phyloP scores from a whole-genome alignment of 225 moss, liverwort and hornwort species.

The Polytrichum commune region DNA sequence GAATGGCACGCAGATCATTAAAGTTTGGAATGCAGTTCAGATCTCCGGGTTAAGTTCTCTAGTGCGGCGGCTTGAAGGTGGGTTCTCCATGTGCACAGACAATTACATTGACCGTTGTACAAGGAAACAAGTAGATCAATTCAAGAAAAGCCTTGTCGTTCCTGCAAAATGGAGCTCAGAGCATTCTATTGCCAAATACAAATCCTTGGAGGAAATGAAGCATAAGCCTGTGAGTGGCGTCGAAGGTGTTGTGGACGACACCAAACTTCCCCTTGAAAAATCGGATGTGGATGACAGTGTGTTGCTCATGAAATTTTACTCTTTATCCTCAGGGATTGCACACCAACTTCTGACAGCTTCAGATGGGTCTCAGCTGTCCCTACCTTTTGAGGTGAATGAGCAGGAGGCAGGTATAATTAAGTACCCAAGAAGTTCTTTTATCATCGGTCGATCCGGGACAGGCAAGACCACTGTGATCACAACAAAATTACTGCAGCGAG shows the following conservation, averaged over 20 bases:
- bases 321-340: slow-evolving; percentile 47
- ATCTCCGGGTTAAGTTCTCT: slow-evolving; percentile 14
- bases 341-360: slow-evolving; percentile 42
- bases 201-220: slow-evolving; percentile 13
- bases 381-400: slow-evolving; percentile 53
- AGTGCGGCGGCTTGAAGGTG: slow-evolving; percentile 49
- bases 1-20: slow-evolving; percentile 34
- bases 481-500: slow-evolving; percentile 25
- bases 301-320: slow-evolving; percentile 56
- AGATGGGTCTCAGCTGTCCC: slow-evolving; percentile 35
- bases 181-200: slow-evolving; percentile 22
- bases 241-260: too few species aligned
- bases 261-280: slow-evolving; percentile 18
- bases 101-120: slow-evolving; percentile 37
- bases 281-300: slow-evolving; percentile 49
- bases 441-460: slow-evolving; percentile 32
- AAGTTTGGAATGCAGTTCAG: slow-evolving; percentile 48
- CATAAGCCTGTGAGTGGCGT: background rate
- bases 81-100: slow-evolving; percentile 31
- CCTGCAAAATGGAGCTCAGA: slow-evolving; percentile 40
- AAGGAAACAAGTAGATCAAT: slow-evolving; percentile 12
- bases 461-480: slow-evolving; percentile 38
- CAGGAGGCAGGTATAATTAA: slow-evolving; percentile 36
- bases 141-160: slow-evolving; percentile 19
- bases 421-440: slow-evolving; percentile 25